Base-by-base conservation (phyloP, 2,329 filamentous ascomycete species). In the Cladosporium phlei region DNA sequence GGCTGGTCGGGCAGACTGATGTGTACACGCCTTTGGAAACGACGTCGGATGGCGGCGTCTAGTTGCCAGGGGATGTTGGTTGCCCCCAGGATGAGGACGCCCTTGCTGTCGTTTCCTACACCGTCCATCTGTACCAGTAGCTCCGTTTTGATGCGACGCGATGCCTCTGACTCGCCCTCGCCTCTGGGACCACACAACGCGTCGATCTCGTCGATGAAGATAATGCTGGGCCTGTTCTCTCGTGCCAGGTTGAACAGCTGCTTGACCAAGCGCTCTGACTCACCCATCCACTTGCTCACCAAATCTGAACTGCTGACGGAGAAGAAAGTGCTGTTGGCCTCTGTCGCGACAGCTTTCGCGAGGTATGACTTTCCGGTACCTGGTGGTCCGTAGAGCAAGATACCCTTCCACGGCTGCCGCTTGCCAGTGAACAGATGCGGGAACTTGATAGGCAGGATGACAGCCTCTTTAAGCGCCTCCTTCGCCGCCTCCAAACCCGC, bases 201-300 rank as follows among this genome's bases (percentile, higher is more conserved):
- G 66, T 98, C 93, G 53, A 97, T 89, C 69, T 97, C 91, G 66
- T 97, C 91, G 62, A 97, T 96, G 71, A 97, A 97, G 68, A 97
- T 96, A 64, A 98, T 96, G 1, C 90, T 93, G 1, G 93, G 93
- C 60, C 93, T 95, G 69, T 96, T 97, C 66, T 98, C 93, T 66
- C 94, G 84, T 1, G 93, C 93, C 87, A 98, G 96, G 59, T 86
- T 88, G 72, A 98, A 98, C 9, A 98, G 79, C 54, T 95, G 86
- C 65, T 97, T 97, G 48, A 98, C 93, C 58, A 98, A 94, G 88
- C 89, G 82, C 80, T 98, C 93, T 75, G 87, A 94, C 70, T 98
- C 93, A 73, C 93, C 93, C 93, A 98, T 98, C 93, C 93, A 98
- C 66, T 98, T 98, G 67, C 88, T 95, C 51, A 98, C 93, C 68